Evolutionary conservation across 2,329 filamentous ascomycete genomes (phyloP), one percentile per base, ranked within the genome.

Genomic region (Blastomyces parvus): DNA sequence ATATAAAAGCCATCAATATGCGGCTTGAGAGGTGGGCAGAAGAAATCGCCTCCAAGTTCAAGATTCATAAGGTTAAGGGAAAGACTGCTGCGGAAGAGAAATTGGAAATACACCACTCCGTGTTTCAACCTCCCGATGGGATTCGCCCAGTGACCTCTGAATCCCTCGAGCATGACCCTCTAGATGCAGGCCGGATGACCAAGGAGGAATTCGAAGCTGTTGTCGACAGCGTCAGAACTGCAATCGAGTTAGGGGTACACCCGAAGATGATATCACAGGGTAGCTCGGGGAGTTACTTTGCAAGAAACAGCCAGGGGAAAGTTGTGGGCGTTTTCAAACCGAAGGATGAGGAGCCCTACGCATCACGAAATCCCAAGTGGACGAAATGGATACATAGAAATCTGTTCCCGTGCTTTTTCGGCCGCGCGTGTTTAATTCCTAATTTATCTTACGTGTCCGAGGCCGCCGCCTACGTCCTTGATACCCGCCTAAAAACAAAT

Each of bases 381-480:
- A 97, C 95, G 70, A 99, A 99, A 78, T 99, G 94, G 94, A 92
- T 99, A 79, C 94, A 99, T 76, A 84, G 94, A 67, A 99, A 99
- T 74, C 74, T 99, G 67, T 97, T 99, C 70, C 94, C 94, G 9
- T 99, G 95, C 78, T 97, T 90, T 76, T 99, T 99, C 71, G 94
- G 94, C 22, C 83, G 94, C 71, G 92, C 93, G 56, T 97, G 91
- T 72, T 84, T 99, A 62, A 99, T 99, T 74, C 94, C 94, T 63
- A 99, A 99, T 72, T 82, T 99, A 59, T 97, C 92, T 62, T 99
- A 99, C 74, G 91, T 99, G 69, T 97, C 92, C 70, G 94, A 99
- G 80, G 94, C 94, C 22, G 94, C 94, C 22, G 94, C 94, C 44
- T 99, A 97, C 74, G 91, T 96, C 6, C 86, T 99, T 61, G 94